phyloP scores from a whole-genome alignment of 768 basidiomycete species.

The Macrolepiota dolichaula region DNA sequence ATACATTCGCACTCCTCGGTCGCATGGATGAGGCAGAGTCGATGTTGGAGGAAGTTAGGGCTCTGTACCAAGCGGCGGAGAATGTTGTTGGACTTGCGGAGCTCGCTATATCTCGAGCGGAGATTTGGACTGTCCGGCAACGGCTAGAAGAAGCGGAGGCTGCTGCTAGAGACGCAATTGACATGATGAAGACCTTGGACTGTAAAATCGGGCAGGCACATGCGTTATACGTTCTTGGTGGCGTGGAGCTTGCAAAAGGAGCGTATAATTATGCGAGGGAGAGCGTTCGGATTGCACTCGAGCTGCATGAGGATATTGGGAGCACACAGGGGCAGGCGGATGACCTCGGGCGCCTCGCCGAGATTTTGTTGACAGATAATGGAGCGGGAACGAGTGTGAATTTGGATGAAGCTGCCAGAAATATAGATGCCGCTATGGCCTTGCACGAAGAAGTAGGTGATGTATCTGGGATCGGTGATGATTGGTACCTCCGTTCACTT shows the following conservation, averaged over 20 bases:
- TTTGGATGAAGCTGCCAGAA: neutral
- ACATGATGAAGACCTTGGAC: neutral
- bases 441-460: neutral
- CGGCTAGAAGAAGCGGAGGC: neutral
- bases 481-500: neutral
- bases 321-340: constrained; percentile 19
- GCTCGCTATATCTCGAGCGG: neutral
- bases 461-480: neutral
- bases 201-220: constrained; percentile 6
- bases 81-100: constrained; percentile 3
- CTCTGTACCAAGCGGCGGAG: neutral
- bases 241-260: constrained; percentile 19
- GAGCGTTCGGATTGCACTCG: constrained; percentile 11
- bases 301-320: constrained; percentile 15
- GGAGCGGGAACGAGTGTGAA: neutral
- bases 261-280: constrained; percentile 16
- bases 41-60: constrained; percentile 4
- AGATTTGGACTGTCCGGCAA: neutral
- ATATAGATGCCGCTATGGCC: neutral
- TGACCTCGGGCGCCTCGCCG: constrained; percentile 8
- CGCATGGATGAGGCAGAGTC: neutral
- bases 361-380: neutral
- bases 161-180: neutral
- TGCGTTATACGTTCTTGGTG: constrained; percentile 5
- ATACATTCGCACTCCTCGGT: neutral